Conservation (phyloP, 164 flowering plant species). For the Sedum album region DNA sequence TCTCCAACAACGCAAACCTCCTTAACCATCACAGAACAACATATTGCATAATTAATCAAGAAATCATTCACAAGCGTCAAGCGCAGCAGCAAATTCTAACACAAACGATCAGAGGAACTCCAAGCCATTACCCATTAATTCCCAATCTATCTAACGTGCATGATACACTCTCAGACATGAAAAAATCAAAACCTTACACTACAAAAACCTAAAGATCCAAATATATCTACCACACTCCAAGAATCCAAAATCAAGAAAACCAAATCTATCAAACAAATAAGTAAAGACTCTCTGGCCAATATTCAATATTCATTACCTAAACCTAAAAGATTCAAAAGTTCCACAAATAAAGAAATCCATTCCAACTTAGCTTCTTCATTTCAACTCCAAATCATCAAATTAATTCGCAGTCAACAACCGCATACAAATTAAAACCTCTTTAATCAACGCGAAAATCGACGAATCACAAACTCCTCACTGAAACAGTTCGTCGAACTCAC, state of each 20-base stretch:
- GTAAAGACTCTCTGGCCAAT: too few species aligned
- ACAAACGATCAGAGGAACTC: neutral
- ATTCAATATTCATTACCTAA: too few species aligned
- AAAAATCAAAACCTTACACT: neutral
- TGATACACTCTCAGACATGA: neutral
- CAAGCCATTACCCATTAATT: too few species aligned
- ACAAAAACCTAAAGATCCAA: neutral
- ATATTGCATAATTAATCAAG: too few species aligned
- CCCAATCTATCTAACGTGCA: too few species aligned
- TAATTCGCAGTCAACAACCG: neutral
- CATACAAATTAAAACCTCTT: neutral
- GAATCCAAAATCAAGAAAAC: neutral
- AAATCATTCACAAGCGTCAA: neutral
- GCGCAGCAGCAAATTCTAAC: neutral
- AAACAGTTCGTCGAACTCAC: neutral
- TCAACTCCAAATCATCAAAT: neutral
- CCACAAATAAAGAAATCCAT: too few species aligned
- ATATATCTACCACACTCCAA: neutral
- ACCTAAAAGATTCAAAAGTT: too few species aligned
- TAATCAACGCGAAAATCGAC: neutral
- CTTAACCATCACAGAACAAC: too few species aligned
- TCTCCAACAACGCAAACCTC: too few species aligned
- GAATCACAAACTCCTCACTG: neutral
- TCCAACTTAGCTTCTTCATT: neutral
- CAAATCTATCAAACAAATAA: neutral